phyloP scores from a whole-genome alignment of 1,284 basidiomycete species.

The Malassezia yamatoensis region DNA sequence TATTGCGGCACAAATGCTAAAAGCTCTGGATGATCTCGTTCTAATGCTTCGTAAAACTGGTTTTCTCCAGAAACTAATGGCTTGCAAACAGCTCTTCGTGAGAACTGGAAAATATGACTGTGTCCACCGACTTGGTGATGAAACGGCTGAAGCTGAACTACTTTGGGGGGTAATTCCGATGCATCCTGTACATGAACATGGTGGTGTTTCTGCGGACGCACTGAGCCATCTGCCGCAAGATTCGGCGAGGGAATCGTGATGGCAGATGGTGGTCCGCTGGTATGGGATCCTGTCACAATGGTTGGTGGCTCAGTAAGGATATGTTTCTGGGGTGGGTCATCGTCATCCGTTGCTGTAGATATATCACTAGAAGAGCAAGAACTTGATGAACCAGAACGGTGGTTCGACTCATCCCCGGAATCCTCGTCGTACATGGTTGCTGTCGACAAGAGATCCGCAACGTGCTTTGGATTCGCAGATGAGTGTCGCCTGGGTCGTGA shows the following conservation, averaged over 20 bases:
- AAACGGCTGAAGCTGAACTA: conserved; percentile 84
- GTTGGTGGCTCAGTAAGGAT: neutral
- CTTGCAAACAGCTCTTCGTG: conserved; percentile 96
- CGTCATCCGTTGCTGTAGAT: no score
- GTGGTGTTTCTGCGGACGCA: conserved; percentile 41
- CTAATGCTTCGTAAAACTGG: conserved; percentile 92
- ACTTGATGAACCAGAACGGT: neutral
- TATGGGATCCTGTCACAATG: neutral
- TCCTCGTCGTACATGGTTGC: conserved; percentile 12
- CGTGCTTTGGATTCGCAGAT: neutral
- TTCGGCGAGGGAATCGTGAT: conserved; percentile 14
- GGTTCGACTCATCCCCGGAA: neutral
- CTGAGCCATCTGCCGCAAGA: conserved; percentile 5
- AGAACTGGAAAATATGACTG: conserved; percentile 94
- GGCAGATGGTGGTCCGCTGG: neutral
- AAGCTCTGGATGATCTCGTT: conserved; percentile 78
- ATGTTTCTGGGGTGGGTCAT: neutral
- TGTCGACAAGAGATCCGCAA: neutral
- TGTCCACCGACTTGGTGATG: conserved; percentile 97
- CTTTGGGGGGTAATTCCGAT: conserved; percentile 24
- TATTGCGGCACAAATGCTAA: conserved; percentile 90
- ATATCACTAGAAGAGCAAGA: neutral
- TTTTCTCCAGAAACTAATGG: conserved; percentile 93
- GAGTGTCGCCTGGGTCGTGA: neutral
- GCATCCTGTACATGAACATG: conserved; percentile 16